Conservation (phyloP, 2,329 filamentous ascomycete species). For the Calonectria pseudoturangicola region DNA sequence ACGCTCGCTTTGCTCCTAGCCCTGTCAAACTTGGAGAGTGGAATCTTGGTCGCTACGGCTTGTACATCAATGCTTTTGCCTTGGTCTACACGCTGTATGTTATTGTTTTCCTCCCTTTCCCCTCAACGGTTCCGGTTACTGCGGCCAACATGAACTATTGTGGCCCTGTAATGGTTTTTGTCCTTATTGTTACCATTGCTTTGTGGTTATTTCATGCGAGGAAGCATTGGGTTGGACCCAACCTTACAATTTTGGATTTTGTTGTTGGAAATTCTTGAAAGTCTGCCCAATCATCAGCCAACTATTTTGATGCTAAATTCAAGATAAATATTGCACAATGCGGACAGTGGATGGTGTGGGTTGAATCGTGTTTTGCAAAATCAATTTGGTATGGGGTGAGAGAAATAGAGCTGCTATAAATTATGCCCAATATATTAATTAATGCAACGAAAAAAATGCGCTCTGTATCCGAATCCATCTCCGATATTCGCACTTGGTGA, state of each 20-base stretch:
- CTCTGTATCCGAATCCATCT: no score
- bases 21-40: conserved; percentile 50
- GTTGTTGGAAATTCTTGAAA: conserved; percentile 45
- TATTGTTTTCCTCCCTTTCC: conserved; percentile 53
- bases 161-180: conserved; percentile 50
- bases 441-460: no score
- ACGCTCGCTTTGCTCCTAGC: conserved; percentile 41
- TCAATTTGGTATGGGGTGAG: no score
- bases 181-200: conserved; percentile 45
- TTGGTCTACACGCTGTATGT: conserved; percentile 51
- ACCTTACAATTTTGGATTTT: conserved; percentile 52
- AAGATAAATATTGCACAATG: no score
- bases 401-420: no score
- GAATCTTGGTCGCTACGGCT: conserved; percentile 48
- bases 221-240: conserved; percentile 51
- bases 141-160: conserved; percentile 52
- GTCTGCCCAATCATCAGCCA: no score
- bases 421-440: no score
- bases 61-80: conserved; percentile 48
- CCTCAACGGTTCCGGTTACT: conserved; percentile 50
- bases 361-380: no score
- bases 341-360: no score
- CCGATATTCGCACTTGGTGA: no score
- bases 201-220: conserved; percentile 47
- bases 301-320: no score